A percentile compares a stretch with the other conserved stretches of the same genome.
These are phyloP conservation scores for Chenopodium formosanum DNA, from an alignment of 148 eudicot genomes.

Conservation along the genomic window DNA sequence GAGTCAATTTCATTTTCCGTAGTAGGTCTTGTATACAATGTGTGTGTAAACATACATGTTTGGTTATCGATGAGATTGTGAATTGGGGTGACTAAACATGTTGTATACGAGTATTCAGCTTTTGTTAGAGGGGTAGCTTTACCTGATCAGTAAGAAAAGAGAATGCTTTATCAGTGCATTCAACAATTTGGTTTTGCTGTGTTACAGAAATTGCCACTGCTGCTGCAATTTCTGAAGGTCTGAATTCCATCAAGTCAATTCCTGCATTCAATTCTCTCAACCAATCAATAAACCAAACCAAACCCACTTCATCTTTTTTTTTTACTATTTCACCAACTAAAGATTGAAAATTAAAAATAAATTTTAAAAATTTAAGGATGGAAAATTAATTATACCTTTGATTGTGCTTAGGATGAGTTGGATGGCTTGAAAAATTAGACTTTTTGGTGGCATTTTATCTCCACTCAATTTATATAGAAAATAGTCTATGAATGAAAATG, in stretches of 20 bases:
- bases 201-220: constrained; percentile 75
- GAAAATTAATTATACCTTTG: constrained; percentile 40
- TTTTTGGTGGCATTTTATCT: constrained; percentile 46
- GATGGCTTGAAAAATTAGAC: constrained; percentile 39
- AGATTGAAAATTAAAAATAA: not conserved
- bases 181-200: constrained; percentile 49
- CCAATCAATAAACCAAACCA: constrained; percentile 34
- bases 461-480: constrained; percentile 51
- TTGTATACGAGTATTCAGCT: not conserved
- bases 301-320: constrained; percentile 14
- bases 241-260: constrained; percentile 85
- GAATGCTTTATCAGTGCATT: constrained; percentile 45
- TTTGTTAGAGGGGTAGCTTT: not conserved
- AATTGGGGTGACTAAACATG: not conserved
- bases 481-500: constrained; percentile 67
- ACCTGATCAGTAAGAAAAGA: constrained; percentile 41
- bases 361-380: not conserved
- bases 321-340: constrained; percentile 19
- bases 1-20: not conserved
- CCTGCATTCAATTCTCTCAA: constrained; percentile 55
- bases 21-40: not conserved
- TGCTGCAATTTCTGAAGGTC: constrained; percentile 92
- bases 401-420: constrained; percentile 53
- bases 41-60: not conserved
- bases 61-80: not conserved